These are phyloP conservation scores for Grosmannia penicillata DNA, from an alignment of 2,329 filamentous ascomycete genomes.

Conservation along the genomic window DNA sequence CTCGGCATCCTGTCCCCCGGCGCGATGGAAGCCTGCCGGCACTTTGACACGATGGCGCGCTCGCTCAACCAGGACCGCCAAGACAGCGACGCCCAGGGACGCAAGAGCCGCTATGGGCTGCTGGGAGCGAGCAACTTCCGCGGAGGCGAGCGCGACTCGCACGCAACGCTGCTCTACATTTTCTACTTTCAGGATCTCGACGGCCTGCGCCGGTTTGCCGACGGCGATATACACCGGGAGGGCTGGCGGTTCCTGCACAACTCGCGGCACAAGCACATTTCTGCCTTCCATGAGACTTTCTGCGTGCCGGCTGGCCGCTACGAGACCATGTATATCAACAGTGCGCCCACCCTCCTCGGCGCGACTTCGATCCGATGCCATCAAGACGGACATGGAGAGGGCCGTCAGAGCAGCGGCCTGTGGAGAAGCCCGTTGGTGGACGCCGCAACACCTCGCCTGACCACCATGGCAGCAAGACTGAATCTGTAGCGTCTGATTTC, in stretches of 20 bases:
- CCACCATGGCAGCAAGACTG: slow-evolving; percentile 8
- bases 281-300: slow-evolving; percentile 12
- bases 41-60: slow-evolving; percentile 25
- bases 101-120: slow-evolving; percentile 25
- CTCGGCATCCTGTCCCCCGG: slow-evolving; percentile 32
- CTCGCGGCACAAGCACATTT: slow-evolving; percentile 3
- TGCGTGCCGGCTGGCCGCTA: slow-evolving; percentile 7
- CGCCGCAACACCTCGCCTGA: slow-evolving; percentile 4
- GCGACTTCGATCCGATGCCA: neutral
- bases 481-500: no score
- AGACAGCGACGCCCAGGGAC: slow-evolving; percentile 12
- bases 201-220: slow-evolving; percentile 10
- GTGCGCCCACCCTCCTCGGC: slow-evolving; percentile 8
- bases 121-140: slow-evolving; percentile 27
- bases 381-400: neutral
- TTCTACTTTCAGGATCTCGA: slow-evolving; percentile 10
- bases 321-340: slow-evolving; percentile 11
- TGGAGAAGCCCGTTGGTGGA: slow-evolving; percentile 9
- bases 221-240: slow-evolving; percentile 4
- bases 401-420: neutral
- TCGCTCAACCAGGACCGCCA: slow-evolving; percentile 12
- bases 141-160: slow-evolving; percentile 9
- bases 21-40: slow-evolving; percentile 20
- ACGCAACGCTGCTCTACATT: slow-evolving; percentile 10
- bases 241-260: slow-evolving; percentile 7